These are phyloP conservation scores for Scenedesmus sp. DNA, from an alignment of 163 green algal genomes.

Conservation along the genomic window DNA sequence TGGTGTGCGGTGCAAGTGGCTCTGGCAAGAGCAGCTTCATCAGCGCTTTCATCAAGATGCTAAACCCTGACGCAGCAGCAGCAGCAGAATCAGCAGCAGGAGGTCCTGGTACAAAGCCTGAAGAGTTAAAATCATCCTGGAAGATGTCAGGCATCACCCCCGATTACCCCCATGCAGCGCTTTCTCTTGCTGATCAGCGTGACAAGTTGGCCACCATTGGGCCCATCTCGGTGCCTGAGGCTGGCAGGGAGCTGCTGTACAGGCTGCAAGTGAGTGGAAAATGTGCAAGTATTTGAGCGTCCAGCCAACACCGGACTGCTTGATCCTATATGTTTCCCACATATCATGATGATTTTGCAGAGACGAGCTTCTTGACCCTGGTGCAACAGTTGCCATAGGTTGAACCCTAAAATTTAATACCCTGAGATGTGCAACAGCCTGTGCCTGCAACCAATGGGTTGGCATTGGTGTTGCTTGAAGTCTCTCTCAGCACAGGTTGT, in stretches of 20 bases:
- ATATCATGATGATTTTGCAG: too few relatives aligned
- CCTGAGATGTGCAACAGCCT: too few relatives aligned
- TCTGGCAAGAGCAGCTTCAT: not conserved
- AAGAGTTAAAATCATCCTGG: not conserved
- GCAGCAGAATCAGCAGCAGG: not conserved
- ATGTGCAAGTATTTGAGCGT: not conserved
- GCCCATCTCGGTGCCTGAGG: not conserved
- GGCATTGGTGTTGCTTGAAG: too few relatives aligned
- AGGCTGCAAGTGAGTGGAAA: not conserved
- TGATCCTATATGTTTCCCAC: too few relatives aligned
- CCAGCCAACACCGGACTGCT: not conserved
- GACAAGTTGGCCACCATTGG: not conserved
- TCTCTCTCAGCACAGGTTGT: not conserved
- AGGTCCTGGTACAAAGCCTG: not conserved
- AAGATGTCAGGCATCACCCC: not conserved
- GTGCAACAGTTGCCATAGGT: too few relatives aligned
- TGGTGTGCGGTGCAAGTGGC: not conserved
- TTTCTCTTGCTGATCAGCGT: not conserved
- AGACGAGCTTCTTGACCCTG: too few relatives aligned
- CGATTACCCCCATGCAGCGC: not conserved
- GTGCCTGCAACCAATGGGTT: too few relatives aligned
- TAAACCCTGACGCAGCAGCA: not conserved
- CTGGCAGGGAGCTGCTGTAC: slow-evolving; percentile 15
- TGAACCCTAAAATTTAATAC: too few relatives aligned
- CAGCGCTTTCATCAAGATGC: not conserved